Percentiles rank a stretch among this genome's conserved stretches.
Conservation (phyloP, 495 filamentous ascomycete genomes). For the Lasiosphaeris hirsuta region DNA sequence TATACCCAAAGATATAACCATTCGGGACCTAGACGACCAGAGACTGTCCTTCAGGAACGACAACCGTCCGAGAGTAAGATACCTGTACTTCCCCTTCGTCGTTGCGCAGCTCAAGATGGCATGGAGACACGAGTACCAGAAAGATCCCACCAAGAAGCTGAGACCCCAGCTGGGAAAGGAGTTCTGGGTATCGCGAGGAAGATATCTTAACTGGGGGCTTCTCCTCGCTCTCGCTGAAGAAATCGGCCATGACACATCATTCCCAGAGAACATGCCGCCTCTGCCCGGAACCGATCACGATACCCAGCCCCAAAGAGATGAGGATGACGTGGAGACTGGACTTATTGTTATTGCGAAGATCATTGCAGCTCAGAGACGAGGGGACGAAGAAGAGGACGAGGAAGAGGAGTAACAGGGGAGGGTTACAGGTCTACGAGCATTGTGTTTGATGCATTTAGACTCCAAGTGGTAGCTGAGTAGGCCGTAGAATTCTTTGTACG, state of each 20-base stretch:
- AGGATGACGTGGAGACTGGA: slow-evolving; percentile 3
- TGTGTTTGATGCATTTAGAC: slow-evolving; percentile 1
- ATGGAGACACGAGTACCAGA: too few species aligned
- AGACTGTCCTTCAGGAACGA: too few species aligned
- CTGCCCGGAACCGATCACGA: slow-evolving; percentile 6
- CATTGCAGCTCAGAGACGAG: slow-evolving; percentile 7
- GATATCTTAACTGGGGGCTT: slow-evolving; percentile 2
- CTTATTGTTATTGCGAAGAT: slow-evolving; percentile 12
- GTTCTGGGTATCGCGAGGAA: too few species aligned
- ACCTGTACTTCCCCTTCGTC: too few species aligned
- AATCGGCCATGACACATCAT: slow-evolving; percentile 19
- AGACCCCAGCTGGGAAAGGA: too few species aligned
- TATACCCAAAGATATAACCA: too few species aligned
- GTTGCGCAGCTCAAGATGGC: too few species aligned
- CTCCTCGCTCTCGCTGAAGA: slow-evolving; percentile 22
- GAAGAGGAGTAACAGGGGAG: neutral
- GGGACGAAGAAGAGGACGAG: slow-evolving; percentile 7
- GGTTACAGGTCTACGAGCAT: neutral
- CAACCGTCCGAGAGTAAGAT: too few species aligned
- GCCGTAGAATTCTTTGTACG: too few species aligned
- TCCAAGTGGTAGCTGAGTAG: too few species aligned
- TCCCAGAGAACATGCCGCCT: slow-evolving; percentile 11
- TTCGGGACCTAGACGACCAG: too few species aligned
- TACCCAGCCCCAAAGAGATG: slow-evolving; percentile 6
- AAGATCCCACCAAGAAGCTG: too few species aligned